Percentiles rank a stretch among this genome's conserved stretches.
Conservation (phyloP, 2,329 filamentous ascomycete genomes). For the Lachnellula cervina region DNA sequence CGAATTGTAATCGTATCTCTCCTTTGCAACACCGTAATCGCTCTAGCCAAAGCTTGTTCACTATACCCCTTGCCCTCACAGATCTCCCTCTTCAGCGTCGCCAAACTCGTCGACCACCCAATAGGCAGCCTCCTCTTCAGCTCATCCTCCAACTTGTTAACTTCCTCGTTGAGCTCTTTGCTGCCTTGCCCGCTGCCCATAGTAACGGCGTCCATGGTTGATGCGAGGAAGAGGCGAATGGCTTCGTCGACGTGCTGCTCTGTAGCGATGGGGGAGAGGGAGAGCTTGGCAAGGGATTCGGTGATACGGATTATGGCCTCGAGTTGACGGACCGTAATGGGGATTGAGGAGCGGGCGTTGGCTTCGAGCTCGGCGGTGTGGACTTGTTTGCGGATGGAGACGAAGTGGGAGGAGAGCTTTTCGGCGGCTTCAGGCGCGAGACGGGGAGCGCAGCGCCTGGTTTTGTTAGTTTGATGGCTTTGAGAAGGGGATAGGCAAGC, state of each 20-base stretch:
- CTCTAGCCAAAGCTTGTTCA: conserved; percentile 79
- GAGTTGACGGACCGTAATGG: conserved; percentile 94
- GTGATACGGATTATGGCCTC: conserved; percentile 97
- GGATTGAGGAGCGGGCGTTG: conserved; percentile 86
- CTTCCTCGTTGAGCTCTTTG: conserved; percentile 87
- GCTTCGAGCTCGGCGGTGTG: conserved; percentile 86
- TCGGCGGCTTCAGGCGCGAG: conserved; percentile 88
- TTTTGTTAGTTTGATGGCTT: not conserved
- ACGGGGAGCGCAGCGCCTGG: conserved; percentile 82
- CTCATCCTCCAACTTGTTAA: conserved; percentile 81
- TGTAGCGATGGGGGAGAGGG: conserved; percentile 77
- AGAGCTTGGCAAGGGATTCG: conserved; percentile 88
- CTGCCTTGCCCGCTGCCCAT: conserved; percentile 80
- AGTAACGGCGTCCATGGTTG: conserved; percentile 95
- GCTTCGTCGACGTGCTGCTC: conserved; percentile 95
- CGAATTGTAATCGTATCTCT: conserved; percentile 82
- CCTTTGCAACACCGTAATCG: conserved; percentile 79
- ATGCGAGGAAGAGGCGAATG: conserved; percentile 91
- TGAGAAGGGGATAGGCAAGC: conserved; percentile 32
- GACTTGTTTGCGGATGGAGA: conserved; percentile 90
- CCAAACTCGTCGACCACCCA: conserved; percentile 89
- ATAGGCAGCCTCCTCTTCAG: conserved; percentile 82
- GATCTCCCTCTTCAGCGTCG: conserved; percentile 82
- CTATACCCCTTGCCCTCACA: conserved; percentile 87
- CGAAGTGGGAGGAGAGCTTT: conserved; percentile 95